These are phyloP conservation scores for Microbotryum silenes-acaulis DNA, from an alignment of 1,284 basidiomycete genomes.

Conservation along the genomic window DNA sequence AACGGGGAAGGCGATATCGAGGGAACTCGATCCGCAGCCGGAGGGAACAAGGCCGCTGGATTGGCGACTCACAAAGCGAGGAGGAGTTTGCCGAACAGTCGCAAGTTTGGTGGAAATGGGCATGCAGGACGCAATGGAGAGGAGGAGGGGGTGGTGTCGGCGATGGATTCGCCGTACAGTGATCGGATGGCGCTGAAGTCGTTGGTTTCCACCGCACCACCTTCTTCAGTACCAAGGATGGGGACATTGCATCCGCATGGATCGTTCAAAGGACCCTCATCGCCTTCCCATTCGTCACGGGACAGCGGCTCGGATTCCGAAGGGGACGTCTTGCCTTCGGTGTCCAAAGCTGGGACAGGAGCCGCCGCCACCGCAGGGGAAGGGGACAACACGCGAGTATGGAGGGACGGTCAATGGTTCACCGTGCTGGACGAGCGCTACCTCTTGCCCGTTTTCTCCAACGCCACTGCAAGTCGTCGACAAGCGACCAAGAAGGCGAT, in stretches of 20 bases:
- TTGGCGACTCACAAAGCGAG: conserved; percentile 8
- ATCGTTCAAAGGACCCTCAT: too few species aligned
- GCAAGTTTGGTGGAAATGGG: background rate
- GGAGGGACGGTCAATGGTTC: conserved; percentile 78
- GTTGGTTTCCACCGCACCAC: too few species aligned
- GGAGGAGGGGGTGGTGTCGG: background rate
- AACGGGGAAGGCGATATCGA: conserved; percentile 4
- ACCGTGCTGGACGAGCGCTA: conserved; percentile 90
- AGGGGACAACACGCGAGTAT: conserved; percentile 39
- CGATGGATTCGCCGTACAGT: conserved; percentile 14
- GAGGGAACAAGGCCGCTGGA: background rate
- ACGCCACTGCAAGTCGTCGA: conserved; percentile 47
- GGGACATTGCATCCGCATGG: too few species aligned
- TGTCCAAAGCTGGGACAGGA: background rate
- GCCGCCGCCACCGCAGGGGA: conserved; percentile 1
- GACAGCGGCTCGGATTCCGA: conserved; percentile 13
- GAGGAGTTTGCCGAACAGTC: background rate
- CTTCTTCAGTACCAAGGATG: too few species aligned
- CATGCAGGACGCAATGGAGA: background rate
- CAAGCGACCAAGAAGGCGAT: conserved; percentile 39
- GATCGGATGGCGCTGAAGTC: background rate
- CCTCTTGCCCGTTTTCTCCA: conserved; percentile 80
- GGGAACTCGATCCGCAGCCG: background rate
- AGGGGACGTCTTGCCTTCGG: conserved; percentile 21
- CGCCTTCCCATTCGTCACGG: too few species aligned